A percentile compares a stretch with the other conserved stretches of the same genome.
Conservation (phyloP, 257 asterid genomes). For the Haberlea rhodopensis region DNA sequence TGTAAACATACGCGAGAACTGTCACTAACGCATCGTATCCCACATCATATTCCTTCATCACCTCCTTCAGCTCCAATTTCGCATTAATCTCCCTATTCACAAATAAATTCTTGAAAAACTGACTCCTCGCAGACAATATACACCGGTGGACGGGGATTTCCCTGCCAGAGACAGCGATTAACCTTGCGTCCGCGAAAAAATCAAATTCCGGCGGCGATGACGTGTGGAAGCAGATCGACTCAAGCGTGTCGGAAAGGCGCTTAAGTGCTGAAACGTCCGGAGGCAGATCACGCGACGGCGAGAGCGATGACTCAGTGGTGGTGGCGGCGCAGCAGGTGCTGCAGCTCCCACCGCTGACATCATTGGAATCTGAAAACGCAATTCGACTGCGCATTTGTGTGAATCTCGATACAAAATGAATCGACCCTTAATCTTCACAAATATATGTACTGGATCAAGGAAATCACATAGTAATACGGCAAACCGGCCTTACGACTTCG, state of each 20-base stretch:
- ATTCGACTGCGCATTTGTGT: constrained; percentile 43
- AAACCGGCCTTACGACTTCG: background rate
- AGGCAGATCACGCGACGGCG: constrained; percentile 31
- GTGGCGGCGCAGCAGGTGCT: constrained; percentile 58
- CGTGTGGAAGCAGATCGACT: constrained; percentile 52
- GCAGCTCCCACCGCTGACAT: constrained; percentile 62
- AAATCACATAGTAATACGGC: background rate
- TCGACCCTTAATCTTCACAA: constrained; percentile 19
- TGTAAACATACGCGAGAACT: constrained; percentile 67
- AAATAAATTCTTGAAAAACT: constrained; percentile 60
- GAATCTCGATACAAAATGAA: too few species aligned
- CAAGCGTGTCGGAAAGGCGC: constrained; percentile 67
- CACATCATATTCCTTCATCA: constrained; percentile 67
- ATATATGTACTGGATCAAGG: background rate
- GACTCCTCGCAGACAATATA: constrained; percentile 73
- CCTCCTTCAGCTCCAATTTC: constrained; percentile 62
- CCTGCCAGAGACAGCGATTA: constrained; percentile 51
- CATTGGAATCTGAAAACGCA: constrained; percentile 68
- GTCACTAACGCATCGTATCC: constrained; percentile 65
- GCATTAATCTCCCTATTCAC: constrained; percentile 35
- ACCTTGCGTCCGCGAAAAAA: constrained; percentile 71
- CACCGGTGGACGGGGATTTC: constrained; percentile 86
- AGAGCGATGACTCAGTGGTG: constrained; percentile 34
- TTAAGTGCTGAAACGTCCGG: constrained; percentile 44
- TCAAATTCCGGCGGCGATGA: constrained; percentile 56